Base-by-base conservation (phyloP, 345 rosid species). In the Noccaea bulbosa region DNA sequence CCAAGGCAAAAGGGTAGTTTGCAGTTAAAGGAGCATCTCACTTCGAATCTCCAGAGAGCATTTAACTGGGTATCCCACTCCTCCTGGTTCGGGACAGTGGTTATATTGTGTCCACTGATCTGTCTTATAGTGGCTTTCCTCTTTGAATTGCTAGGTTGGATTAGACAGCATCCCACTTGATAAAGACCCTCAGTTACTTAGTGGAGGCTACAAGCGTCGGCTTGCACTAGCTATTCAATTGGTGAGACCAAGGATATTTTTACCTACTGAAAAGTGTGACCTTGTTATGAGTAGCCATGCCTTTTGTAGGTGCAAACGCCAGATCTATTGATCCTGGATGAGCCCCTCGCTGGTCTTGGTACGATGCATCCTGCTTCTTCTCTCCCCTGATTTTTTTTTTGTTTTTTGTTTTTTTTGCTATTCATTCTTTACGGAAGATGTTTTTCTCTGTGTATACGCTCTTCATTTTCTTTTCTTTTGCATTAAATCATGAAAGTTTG, bases 341-440 rank as follows among this genome's bases (percentile, higher is more conserved):
- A 93, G 74, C 98, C 97, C 56, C 96, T 93, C 61, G 95, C 95
- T 69, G 99, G 99, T 74, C 95, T 91, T 72, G 99, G 96, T 91
- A 89, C 71, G 87, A 39, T 64, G 46, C 14, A 60, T 77, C 68
- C 66, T 1, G 41, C 74, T 14, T 44, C 30, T 71, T 39, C 16
- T 56, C 70, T 54, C 20, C 14, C 49, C 20, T 14, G 50, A 0
- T 20, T 20, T 20, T 20, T 20, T 20, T 20, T 20, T 20, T 17
- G 0, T 17, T 17, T 17, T 17, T 17, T 17, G 0, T 1, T 7
- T 4, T 47, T 65, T 47, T 4, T 50, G 16, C 49, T 33, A 59
- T 48, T 58, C 55, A 14, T 63, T 54, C 20, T 15, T 73, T 17
- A 15, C 17, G 47, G 15, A 12, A 11, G 0, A 49, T 58, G 40